phyloP scores from a whole-genome alignment of 2,329 filamentous ascomycete species.

The Erysiphe pisi region DNA sequence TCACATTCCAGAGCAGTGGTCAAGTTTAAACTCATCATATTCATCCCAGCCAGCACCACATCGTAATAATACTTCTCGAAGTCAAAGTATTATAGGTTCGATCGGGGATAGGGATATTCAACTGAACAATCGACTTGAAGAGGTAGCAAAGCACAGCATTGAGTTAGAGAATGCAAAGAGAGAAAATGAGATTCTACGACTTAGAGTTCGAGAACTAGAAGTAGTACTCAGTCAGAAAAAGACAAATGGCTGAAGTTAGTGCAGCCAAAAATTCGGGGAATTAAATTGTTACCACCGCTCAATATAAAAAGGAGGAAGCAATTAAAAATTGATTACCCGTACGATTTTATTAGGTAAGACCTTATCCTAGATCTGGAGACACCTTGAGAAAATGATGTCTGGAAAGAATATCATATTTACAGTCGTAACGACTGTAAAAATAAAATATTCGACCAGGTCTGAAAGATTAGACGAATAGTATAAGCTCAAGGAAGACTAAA shows the following conservation, averaged over 20 bases:
- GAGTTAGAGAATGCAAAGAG: slow-evolving; percentile 52
- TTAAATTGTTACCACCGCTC: too few species aligned
- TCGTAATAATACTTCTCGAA: slow-evolving; percentile 33
- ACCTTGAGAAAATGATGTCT: too few species aligned
- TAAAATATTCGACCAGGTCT: too few species aligned
- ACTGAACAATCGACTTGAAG: slow-evolving; percentile 51
- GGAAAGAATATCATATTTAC: too few species aligned
- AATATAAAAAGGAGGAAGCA: too few species aligned
- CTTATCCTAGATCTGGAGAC: too few species aligned
- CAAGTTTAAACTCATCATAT: background rate
- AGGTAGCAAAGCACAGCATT: slow-evolving; percentile 48
- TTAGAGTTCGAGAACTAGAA: slow-evolving; percentile 53
- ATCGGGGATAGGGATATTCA: slow-evolving; percentile 41
- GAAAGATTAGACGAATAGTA: too few species aligned
- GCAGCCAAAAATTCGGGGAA: too few species aligned
- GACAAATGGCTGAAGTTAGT: slow-evolving; percentile 2
- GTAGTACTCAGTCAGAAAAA: slow-evolving; percentile 39
- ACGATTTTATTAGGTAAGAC: too few species aligned
- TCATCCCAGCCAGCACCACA: slow-evolving; percentile 27
- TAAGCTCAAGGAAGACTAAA: too few species aligned
- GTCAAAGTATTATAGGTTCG: background rate
- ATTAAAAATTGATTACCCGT: too few species aligned
- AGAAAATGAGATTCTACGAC: slow-evolving; percentile 54
- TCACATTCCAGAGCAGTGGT: background rate
- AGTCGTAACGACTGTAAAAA: too few species aligned